Percentiles rank a stretch among this genome's conserved stretches.
Evolutionary conservation across 495 filamentous ascomycete species (phyloP).

Genomic region (Podospora bellae-mahoneyi): DNA sequence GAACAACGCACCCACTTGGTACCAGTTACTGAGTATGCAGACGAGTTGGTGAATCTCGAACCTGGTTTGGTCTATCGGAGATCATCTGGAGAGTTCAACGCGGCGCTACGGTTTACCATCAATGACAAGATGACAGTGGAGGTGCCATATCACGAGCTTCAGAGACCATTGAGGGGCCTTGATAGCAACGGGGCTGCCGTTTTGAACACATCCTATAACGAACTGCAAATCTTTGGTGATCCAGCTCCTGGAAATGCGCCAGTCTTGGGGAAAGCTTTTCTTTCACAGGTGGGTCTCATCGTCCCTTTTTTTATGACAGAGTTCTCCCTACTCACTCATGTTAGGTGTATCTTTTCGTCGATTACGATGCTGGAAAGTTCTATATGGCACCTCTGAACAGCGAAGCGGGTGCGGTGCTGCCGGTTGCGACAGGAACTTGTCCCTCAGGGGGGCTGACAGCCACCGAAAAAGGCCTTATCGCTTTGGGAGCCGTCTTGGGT

Average conservation of each 20-base stretch:
- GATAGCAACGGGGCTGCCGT: constrained; percentile 12
- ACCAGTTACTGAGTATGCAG: constrained; percentile 9
- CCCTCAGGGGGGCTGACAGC: neutral
- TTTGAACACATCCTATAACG: constrained; percentile 13
- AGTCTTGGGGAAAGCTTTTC: constrained; percentile 24
- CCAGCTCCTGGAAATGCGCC: constrained; percentile 13
- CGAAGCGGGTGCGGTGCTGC: constrained; percentile 12
- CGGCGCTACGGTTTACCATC: constrained; percentile 18
- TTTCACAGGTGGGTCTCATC: constrained; percentile 16
- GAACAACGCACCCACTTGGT: neutral
- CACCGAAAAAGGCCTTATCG: constrained; percentile 18
- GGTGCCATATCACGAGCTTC: constrained; percentile 19
- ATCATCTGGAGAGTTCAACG: constrained; percentile 16
- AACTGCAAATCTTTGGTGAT: constrained; percentile 19
- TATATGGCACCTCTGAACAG: constrained; percentile 13
- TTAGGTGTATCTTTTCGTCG: constrained; percentile 23
- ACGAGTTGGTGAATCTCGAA: constrained; percentile 20
- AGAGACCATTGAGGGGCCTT: constrained; percentile 17
- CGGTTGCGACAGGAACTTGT: constrained; percentile 10
- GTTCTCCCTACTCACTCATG: neutral
- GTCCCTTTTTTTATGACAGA: neutral
- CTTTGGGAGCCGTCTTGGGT: constrained; percentile 13
- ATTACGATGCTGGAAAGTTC: constrained; percentile 18
- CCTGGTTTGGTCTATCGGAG: constrained; percentile 22
- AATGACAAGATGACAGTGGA: constrained; percentile 15